Evolutionary conservation across 441 rosid species (phyloP).

Genomic region (Gossypium gossypioides): DNA sequence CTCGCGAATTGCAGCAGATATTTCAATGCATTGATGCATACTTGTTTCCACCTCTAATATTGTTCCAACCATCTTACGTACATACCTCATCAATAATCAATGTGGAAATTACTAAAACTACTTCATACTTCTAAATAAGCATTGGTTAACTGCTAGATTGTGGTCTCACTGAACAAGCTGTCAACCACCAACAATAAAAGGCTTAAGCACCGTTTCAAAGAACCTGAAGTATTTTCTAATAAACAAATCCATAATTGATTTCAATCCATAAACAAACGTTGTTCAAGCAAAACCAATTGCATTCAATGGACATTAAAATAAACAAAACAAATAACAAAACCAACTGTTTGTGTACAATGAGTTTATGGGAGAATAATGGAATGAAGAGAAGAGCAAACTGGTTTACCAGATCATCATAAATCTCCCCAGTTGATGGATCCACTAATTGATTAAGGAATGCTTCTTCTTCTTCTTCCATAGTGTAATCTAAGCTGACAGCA

Average conservation of each 20-base stretch:
- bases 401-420: conserved; percentile 45
- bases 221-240: not conserved
- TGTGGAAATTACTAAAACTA: not conserved
- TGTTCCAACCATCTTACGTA: not conserved
- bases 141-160: not conserved
- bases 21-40: not conserved
- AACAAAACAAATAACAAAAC: conserved; percentile 3
- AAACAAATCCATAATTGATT: not conserved
- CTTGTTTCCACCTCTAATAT: conserved; percentile 5
- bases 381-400: not conserved
- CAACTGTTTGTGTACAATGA: not conserved
- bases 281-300: not conserved
- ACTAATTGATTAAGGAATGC: conserved; percentile 28
- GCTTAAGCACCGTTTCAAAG: not conserved
- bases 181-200: not conserved
- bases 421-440: conserved; percentile 41
- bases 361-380: not conserved
- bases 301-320: conserved; percentile 6
- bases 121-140: not conserved
- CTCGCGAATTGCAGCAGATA: not conserved
- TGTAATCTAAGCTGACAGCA: conserved; percentile 29
- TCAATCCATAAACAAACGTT: not conserved
- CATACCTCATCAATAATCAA: not conserved
- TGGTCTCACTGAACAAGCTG: not conserved
- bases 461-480: conserved; percentile 28